phyloP scores from a whole-genome alignment of 768 basidiomycete genomes.

The Boletus vinaceobasis region DNA sequence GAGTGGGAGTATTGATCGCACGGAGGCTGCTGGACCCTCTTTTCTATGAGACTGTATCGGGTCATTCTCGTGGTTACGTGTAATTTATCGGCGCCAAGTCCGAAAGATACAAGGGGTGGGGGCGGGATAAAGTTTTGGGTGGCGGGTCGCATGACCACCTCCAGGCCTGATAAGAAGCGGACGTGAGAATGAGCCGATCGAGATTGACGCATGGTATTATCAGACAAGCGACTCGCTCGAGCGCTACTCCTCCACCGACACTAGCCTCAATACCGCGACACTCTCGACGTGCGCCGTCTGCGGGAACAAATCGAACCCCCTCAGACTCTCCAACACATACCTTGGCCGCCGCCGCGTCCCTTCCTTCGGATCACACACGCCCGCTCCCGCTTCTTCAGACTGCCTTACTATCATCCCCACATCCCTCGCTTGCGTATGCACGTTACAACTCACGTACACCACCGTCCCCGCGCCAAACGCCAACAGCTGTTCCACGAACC shows the following conservation, averaged over 20 bases:
- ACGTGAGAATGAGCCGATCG: too few species aligned
- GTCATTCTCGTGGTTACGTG: neutral
- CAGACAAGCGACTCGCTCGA: neutral
- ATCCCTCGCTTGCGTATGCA: conserved; percentile 90
- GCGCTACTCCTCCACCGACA: conserved; percentile 2
- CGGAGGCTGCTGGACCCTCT: neutral
- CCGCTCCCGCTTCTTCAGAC: conserved; percentile 38
- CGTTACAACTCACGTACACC: conserved; percentile 94
- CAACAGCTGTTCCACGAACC: conserved; percentile 74
- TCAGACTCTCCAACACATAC: conserved; percentile 78
- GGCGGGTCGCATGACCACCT: too few species aligned
- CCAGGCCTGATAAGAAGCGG: too few species aligned
- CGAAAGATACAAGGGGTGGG: neutral
- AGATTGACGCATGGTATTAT: too few species aligned
- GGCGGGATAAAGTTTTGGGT: too few species aligned
- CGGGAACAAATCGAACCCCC: conserved; percentile 94
- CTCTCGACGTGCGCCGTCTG: conserved; percentile 94
- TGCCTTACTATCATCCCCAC: conserved; percentile 64
- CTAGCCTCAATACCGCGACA: conserved; percentile 63
- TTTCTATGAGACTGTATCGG: neutral
- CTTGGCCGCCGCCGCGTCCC: conserved; percentile 33
- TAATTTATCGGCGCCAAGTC: neutral
- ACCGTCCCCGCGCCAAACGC: conserved; percentile 62
- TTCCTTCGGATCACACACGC: conserved; percentile 34
- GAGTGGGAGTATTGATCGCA: neutral